Evolutionary conservation across 768 basidiomycete genomes (phyloP).

Genomic region (Gymnopilus dilepis): DNA sequence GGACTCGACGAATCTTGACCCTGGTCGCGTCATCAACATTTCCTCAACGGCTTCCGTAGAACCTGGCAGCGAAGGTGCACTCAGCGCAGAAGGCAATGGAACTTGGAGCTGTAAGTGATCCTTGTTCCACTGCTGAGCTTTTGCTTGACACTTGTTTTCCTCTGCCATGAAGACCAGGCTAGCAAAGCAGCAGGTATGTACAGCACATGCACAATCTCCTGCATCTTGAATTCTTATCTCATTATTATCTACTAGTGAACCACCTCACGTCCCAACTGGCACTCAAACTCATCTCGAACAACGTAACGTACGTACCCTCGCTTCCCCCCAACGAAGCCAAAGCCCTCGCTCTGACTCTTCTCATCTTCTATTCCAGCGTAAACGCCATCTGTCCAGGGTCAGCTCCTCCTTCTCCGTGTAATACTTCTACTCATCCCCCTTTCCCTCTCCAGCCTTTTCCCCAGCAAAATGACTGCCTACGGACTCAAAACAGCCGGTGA

Average conservation of each 20-base stretch:
- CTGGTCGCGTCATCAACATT: slow-evolving; percentile 82
- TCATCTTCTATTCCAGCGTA: slow-evolving; percentile 50
- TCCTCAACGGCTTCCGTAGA: slow-evolving; percentile 71
- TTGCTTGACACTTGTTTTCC: background rate
- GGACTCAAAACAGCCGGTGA: slow-evolving; percentile 63
- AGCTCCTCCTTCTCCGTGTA: slow-evolving; percentile 8
- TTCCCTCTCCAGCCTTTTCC: slow-evolving; percentile 53
- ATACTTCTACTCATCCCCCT: background rate
- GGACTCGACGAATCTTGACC: slow-evolving; percentile 64
- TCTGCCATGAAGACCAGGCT: slow-evolving; percentile 60
- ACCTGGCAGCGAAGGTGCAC: slow-evolving; percentile 51
- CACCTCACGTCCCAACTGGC: slow-evolving; percentile 80
- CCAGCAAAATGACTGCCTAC: slow-evolving; percentile 84
- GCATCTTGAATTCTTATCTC: too few relatives aligned
- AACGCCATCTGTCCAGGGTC: slow-evolving; percentile 88
- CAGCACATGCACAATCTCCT: too few relatives aligned
- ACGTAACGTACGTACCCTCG: slow-evolving; percentile 65
- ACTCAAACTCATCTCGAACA: slow-evolving; percentile 59
- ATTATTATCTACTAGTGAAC: slow-evolving; percentile 67
- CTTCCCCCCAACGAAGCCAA: background rate
- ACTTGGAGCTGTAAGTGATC: slow-evolving; percentile 76
- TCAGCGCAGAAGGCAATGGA: slow-evolving; percentile 63
- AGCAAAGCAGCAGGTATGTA: slow-evolving; percentile 81
- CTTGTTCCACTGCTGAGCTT: background rate
- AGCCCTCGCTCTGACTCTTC: background rate